phyloP scores from a whole-genome alignment of 163 green algal species.

The Chloromonas sp. region DNA sequence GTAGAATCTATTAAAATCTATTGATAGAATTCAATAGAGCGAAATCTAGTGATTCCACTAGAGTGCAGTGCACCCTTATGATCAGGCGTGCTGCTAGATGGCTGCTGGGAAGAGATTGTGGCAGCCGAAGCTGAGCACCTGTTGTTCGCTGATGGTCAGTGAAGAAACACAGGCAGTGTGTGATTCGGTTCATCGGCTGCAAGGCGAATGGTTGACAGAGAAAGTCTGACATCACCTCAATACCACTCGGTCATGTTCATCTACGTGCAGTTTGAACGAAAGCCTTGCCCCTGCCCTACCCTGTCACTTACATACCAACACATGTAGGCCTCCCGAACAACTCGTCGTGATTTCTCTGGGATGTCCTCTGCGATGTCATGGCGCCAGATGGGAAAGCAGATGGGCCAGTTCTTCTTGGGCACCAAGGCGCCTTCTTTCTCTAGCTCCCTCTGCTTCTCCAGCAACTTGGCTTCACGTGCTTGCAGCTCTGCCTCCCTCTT shows the following conservation, averaged over 20 bases:
- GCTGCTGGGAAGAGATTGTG: too few relatives aligned
- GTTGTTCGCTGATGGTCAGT: neutral
- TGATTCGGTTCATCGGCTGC: too few relatives aligned
- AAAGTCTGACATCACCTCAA: neutral
- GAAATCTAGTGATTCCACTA: too few relatives aligned
- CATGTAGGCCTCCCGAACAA: constrained; percentile 39
- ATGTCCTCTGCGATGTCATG: constrained; percentile 48
- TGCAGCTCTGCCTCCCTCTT: constrained; percentile 37
- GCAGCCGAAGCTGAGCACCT: too few relatives aligned
- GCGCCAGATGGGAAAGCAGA: constrained; percentile 44
- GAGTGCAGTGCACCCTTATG: too few relatives aligned
- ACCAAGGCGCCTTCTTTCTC: neutral
- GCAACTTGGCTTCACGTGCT: constrained; percentile 26
- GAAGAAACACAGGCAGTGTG: neutral
- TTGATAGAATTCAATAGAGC: too few relatives aligned
- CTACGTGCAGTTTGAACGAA: neutral
- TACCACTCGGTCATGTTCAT: neutral
- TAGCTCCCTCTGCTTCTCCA: constrained; percentile 3
- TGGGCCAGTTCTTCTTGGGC: constrained; percentile 37
- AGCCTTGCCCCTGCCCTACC: neutral
- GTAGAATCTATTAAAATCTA: too few relatives aligned
- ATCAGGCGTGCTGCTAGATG: too few relatives aligned
- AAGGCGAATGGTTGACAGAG: too few relatives aligned
- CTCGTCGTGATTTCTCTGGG: constrained; percentile 10
- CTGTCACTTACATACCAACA: constrained; percentile 25